phyloP scores from a whole-genome alignment of 495 filamentous ascomycete genomes.

The Parathielavia hyrcaniae region DNA sequence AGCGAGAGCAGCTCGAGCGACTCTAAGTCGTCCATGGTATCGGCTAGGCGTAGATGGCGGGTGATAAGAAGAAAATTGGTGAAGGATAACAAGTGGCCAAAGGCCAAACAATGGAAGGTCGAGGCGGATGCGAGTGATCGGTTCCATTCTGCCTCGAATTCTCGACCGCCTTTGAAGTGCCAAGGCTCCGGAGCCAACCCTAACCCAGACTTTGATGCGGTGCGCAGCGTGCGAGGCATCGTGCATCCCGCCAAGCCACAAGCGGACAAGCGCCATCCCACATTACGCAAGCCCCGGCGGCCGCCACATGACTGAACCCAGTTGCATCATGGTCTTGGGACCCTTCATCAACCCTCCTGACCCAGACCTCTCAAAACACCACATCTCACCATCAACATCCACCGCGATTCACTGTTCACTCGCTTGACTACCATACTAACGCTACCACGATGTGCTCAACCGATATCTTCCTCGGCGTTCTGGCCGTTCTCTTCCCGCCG shows the following conservation, averaged over 20 bases:
- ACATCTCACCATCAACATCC: background rate
- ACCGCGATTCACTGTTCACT: background rate
- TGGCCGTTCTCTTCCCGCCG: slow-evolving; percentile 91
- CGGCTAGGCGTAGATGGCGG: background rate
- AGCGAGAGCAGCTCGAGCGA: slow-evolving; percentile 88
- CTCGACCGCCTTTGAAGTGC: slow-evolving; percentile 8
- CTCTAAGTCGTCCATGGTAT: slow-evolving; percentile 78
- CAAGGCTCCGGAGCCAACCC: background rate
- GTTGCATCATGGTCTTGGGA: slow-evolving; percentile 16
- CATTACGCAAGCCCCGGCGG: slow-evolving; percentile 29
- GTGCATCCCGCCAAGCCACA: background rate
- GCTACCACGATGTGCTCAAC: slow-evolving; percentile 50
- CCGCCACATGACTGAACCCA: slow-evolving; percentile 11
- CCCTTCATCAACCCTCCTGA: slow-evolving; percentile 1
- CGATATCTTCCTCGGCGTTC: slow-evolving; percentile 80
- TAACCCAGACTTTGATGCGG: slow-evolving; percentile 3
- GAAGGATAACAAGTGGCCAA: slow-evolving; percentile 1
- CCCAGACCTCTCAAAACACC: background rate
- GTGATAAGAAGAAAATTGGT: background rate
- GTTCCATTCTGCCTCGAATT: slow-evolving; percentile 13
- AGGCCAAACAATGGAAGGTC: background rate
- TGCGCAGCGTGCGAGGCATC: background rate
- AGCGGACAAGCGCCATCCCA: slow-evolving; percentile 5
- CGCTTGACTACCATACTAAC: background rate
- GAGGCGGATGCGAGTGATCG: background rate